Percentiles rank a stretch among this genome's conserved stretches.
Evolutionary conservation across 2,329 filamentous ascomycete genomes (phyloP).

Genomic region (Colletotrichum gloeosporioides): DNA sequence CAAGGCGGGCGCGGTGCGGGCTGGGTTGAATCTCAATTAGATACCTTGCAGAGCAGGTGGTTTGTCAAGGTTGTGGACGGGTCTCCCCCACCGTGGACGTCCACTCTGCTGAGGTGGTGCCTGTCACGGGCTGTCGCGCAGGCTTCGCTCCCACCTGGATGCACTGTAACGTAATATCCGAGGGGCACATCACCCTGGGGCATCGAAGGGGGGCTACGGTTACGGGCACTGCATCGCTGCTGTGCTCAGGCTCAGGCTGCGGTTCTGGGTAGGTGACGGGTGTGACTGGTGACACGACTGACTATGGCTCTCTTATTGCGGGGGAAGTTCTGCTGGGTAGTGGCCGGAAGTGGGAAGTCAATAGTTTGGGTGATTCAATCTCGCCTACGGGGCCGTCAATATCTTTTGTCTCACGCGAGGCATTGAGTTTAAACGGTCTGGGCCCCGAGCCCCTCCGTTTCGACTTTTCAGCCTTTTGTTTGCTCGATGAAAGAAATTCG

Average conservation of each 20-base stretch:
- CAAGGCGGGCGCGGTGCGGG: neutral
- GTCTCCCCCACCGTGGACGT: neutral
- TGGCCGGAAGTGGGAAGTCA: neutral
- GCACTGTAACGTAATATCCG: constrained; percentile 23
- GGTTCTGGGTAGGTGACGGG: neutral
- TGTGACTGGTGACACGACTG: neutral
- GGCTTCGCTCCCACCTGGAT: neutral
- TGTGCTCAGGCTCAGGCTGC: neutral
- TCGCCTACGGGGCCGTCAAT: neutral
- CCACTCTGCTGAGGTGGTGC: neutral
- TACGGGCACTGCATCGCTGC: neutral
- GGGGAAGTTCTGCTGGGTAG: neutral
- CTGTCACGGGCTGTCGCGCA: neutral
- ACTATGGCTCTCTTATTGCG: neutral
- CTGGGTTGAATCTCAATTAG: neutral
- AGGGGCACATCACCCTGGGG: neutral
- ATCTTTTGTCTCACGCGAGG: neutral
- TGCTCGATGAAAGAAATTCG: neutral
- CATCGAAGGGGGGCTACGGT: neutral
- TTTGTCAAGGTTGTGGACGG: neutral
- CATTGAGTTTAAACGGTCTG: neutral
- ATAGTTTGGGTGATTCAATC: neutral
- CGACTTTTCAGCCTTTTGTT: neutral
- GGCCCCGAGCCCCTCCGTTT: neutral
- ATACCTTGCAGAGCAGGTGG: neutral